A percentile compares a stretch with the other conserved stretches of the same genome.
phyloP scores from a whole-genome alignment of 2,329 filamentous ascomycete species.

The Xylariaceae sp. region DNA sequence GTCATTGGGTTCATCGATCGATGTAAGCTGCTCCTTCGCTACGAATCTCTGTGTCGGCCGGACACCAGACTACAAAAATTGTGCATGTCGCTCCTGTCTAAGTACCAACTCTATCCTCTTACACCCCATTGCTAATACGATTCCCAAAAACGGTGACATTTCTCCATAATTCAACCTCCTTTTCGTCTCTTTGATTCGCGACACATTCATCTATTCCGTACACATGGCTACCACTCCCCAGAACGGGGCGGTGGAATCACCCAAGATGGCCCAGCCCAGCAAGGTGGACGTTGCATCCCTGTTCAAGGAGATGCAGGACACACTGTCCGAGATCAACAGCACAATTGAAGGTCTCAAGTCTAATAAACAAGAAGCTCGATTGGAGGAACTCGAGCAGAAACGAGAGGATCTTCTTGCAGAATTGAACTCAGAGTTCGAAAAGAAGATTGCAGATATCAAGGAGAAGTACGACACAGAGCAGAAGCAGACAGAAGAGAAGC shows the following conservation, averaged over 20 bases:
- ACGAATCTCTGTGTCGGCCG: too few relatives aligned
- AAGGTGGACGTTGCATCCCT: constrained; percentile 36
- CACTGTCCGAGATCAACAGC: constrained; percentile 36
- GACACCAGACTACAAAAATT: too few relatives aligned
- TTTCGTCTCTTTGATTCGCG: too few relatives aligned
- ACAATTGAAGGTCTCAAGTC: constrained; percentile 34
- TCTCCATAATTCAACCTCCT: too few relatives aligned
- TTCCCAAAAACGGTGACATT: too few relatives aligned
- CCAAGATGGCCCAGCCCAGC: background rate
- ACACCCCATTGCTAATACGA: too few relatives aligned
- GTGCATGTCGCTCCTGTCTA: too few relatives aligned
- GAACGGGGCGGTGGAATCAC: background rate
- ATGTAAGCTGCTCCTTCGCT: too few relatives aligned
- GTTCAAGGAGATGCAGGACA: constrained; percentile 41
- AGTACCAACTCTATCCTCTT: too few relatives aligned
- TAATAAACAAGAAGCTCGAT: constrained; percentile 31
- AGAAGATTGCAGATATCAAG: constrained; percentile 28
- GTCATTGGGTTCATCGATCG: too few relatives aligned
- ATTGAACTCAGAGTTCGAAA: constrained; percentile 29
- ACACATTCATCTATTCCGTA: too few relatives aligned
- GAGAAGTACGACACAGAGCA: constrained; percentile 29
- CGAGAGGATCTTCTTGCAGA: constrained; percentile 33
- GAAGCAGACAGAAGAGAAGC: constrained; percentile 32
- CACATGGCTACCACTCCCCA: background rate
- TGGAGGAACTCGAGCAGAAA: constrained; percentile 38